phyloP scores from a whole-genome alignment of 176 grass and related monocot species.

The Puccinellia tenuiflora region DNA sequence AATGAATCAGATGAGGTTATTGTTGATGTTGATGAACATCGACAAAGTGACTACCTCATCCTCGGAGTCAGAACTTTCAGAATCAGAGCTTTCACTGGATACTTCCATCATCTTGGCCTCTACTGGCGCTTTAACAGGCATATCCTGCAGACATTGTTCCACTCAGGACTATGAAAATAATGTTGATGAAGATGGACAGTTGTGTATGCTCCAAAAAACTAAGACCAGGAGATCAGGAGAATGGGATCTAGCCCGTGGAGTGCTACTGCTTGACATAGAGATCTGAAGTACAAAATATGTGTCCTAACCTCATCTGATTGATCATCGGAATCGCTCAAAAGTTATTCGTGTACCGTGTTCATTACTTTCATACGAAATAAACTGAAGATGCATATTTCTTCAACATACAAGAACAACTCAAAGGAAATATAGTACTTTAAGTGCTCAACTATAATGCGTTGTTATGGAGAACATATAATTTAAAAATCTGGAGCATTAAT shows the following conservation, averaged over 20 bases:
- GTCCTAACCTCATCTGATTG: conserved; percentile 34
- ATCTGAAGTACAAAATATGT: neutral
- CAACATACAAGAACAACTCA: neutral
- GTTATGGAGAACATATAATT: neutral
- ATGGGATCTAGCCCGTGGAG: neutral
- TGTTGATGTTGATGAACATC: too few relatives aligned
- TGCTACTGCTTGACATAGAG: neutral
- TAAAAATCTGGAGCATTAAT: neutral
- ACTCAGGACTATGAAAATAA: neutral
- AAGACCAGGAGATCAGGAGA: neutral
- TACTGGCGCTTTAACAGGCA: conserved; percentile 21
- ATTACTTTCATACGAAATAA: neutral
- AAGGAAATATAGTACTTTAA: neutral
- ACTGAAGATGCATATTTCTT: neutral
- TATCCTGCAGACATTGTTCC: conserved; percentile 15
- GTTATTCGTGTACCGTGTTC: neutral
- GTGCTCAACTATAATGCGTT: neutral
- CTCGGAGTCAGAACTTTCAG: conserved; percentile 38
- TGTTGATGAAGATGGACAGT: too few relatives aligned
- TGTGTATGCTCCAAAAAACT: neutral
- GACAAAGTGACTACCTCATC: conserved; percentile 17
- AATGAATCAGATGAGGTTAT: too few relatives aligned
- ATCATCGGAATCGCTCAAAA: conserved; percentile 8
- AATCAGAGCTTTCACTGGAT: conserved; percentile 42
- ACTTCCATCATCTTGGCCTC: conserved; percentile 26